Conservation (phyloP, 2,329 filamentous ascomycete species). For the Alternaria gansuensis region DNA sequence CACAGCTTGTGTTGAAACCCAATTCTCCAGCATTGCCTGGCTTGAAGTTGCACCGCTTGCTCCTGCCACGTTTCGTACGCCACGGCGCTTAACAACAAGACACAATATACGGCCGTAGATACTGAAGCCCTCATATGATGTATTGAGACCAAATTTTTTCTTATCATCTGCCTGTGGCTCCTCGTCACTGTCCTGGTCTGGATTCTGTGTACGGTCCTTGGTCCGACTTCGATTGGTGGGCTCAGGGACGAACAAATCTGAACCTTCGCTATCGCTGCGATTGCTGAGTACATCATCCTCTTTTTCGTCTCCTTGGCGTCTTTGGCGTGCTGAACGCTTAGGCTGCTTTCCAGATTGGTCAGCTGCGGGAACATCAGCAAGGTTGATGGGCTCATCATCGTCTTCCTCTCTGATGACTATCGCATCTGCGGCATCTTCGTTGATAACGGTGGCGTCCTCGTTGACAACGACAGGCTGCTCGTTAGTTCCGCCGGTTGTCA, state of each 20-base stretch:
- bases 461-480: conserved; percentile 56
- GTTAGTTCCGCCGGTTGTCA: conserved; percentile 52
- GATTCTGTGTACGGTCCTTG: conserved; percentile 20
- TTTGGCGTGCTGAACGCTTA: conserved; percentile 27
- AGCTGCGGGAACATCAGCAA: conserved; percentile 67
- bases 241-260: conserved; percentile 39
- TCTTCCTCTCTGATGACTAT: conserved; percentile 65
- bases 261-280: conserved; percentile 46
- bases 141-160: conserved; percentile 88
- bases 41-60: conserved; percentile 38
- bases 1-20: conserved; percentile 56
- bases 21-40: conserved; percentile 55
- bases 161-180: conserved; percentile 79
- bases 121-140: conserved; percentile 92
- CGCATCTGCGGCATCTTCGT: conserved; percentile 56
- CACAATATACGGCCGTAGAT: conserved; percentile 95
- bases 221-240: conserved; percentile 33
- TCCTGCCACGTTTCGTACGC: conserved; percentile 37
- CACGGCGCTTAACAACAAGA: conserved; percentile 81
- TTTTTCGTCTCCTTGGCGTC: conserved; percentile 23
- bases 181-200: conserved; percentile 34
- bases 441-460: conserved; percentile 56
- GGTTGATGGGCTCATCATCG: conserved; percentile 60
- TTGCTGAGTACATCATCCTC: conserved; percentile 30
- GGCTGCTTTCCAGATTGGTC: conserved; percentile 21